A percentile compares a stretch with the other conserved stretches of the same genome.
Conservation (phyloP, 2,329 filamentous ascomycete species). For the Xylaria sp. region DNA sequence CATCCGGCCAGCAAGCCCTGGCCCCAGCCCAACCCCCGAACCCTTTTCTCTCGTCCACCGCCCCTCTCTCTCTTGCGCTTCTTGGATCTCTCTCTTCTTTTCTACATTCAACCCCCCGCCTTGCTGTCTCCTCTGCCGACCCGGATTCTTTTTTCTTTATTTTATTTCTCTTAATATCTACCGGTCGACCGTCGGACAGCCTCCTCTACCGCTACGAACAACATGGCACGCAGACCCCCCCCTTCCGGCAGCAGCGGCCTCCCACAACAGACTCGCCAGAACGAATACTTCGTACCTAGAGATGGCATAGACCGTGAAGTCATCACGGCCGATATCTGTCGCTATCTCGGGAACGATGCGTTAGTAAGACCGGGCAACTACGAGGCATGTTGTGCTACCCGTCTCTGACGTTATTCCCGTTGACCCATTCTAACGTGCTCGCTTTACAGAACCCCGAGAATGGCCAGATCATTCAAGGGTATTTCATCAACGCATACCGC, state of each 20-base stretch:
- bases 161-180: slow-evolving; percentile 31
- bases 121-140: slow-evolving; percentile 38
- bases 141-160: slow-evolving; percentile 36
- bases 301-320: slow-evolving; percentile 86
- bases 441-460: slow-evolving; percentile 61
- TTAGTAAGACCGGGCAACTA: slow-evolving; percentile 79
- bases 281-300: slow-evolving; percentile 83
- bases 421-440: slow-evolving; percentile 40
- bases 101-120: slow-evolving; percentile 30
- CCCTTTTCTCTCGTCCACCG: slow-evolving; percentile 41
- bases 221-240: slow-evolving; percentile 53
- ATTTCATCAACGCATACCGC: slow-evolving; percentile 81
- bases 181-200: slow-evolving; percentile 42
- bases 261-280: slow-evolving; percentile 64
- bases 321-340: slow-evolving; percentile 85
- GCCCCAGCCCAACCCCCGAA: slow-evolving; percentile 43
- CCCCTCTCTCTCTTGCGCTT: slow-evolving; percentile 45
- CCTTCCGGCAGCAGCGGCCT: slow-evolving; percentile 52
- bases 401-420: slow-evolving; percentile 21
- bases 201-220: slow-evolving; percentile 32
- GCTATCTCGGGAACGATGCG: slow-evolving; percentile 84
- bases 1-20: slow-evolving; percentile 34
- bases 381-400: slow-evolving; percentile 63
- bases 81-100: slow-evolving; percentile 39
- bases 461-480: slow-evolving; percentile 73